These are phyloP conservation scores for Raphanus raphanistrum DNA, from an alignment of 345 rosid species.

Conservation along the genomic window DNA sequence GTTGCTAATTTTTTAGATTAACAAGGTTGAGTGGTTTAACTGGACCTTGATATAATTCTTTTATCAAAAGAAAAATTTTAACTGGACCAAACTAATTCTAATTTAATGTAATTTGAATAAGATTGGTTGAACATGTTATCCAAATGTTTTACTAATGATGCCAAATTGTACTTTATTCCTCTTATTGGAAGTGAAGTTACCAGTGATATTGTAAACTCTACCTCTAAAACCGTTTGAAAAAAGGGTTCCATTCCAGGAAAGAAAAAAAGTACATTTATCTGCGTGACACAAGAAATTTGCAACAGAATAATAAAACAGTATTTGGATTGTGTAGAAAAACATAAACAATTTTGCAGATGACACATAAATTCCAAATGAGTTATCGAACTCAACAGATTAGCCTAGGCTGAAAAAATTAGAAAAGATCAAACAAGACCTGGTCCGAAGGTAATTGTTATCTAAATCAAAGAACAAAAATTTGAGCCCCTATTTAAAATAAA, in stretches of 20 bases:
- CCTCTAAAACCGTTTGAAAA: neutral
- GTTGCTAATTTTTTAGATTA: slow-evolving; percentile 13
- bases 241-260: neutral
- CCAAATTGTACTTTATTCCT: neutral
- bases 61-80: too few species aligned
- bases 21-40: neutral
- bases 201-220: neutral
- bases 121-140: neutral
- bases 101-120: neutral
- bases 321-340: neutral
- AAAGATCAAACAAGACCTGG: neutral
- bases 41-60: neutral
- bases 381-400: neutral
- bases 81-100: neutral
- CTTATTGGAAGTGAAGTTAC: neutral
- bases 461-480: neutral
- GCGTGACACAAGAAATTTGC: neutral
- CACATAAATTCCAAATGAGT: neutral
- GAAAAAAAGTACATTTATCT: neutral
- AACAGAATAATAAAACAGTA: neutral
- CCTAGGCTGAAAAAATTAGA: neutral
- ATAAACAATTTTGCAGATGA: neutral
- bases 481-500: neutral
- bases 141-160: neutral
- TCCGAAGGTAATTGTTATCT: neutral